These are phyloP conservation scores for Exophiala sp. DNA, from an alignment of 2,329 filamentous ascomycete species.

Conservation along the genomic window DNA sequence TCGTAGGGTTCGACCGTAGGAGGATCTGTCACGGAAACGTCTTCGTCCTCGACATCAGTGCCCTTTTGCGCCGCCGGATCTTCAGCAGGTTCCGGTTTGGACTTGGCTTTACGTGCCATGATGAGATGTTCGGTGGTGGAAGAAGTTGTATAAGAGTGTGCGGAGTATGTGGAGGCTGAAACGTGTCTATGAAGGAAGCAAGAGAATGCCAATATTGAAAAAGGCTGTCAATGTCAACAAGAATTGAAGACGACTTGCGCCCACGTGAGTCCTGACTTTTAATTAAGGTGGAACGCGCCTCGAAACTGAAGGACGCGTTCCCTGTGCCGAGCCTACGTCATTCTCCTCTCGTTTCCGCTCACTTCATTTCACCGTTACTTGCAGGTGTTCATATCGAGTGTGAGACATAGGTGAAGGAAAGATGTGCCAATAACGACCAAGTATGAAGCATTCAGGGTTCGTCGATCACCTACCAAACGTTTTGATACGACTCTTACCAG, in stretches of 20 bases:
- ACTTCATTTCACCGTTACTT: no score
- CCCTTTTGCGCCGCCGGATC: not conserved
- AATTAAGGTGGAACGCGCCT: not conserved
- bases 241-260: not conserved
- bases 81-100: slow-evolving; percentile 9
- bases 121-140: not conserved
- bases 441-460: no score
- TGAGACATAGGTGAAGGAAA: no score
- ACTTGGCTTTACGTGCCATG: slow-evolving; percentile 23
- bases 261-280: not conserved
- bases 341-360: no score
- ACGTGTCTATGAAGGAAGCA: not conserved
- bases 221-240: not conserved
- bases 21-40: slow-evolving; percentile 55
- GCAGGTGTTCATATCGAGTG: no score
- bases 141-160: not conserved
- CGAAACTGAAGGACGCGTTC: not conserved
- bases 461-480: no score
- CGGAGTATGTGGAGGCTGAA: not conserved
- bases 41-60: slow-evolving; percentile 38
- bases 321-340: no score
- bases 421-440: no score
- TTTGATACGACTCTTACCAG: no score
- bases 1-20: slow-evolving; percentile 75
- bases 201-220: not conserved